These are phyloP conservation scores for Chenopodium berlandieri DNA, from an alignment of 148 eudicot genomes.

Conservation along the genomic window DNA sequence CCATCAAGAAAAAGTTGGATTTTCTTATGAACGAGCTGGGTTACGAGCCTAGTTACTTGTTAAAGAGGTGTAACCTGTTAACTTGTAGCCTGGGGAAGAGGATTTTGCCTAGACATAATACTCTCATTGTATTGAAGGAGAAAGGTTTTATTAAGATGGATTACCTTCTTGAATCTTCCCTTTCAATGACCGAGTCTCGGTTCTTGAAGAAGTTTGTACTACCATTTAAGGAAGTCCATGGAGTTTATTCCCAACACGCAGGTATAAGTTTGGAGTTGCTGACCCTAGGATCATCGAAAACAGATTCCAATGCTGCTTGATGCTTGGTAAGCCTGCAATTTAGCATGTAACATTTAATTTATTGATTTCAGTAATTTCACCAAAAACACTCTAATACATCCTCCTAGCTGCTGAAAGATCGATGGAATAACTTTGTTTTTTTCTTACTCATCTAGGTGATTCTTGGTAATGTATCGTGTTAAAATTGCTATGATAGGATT, in stretches of 20 bases:
- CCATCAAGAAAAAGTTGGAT: no score
- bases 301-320: background rate
- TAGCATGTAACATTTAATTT: background rate
- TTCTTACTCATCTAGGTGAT: background rate
- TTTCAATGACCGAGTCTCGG: background rate
- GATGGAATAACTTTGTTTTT: background rate
- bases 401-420: no score
- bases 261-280: background rate
- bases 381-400: background rate
- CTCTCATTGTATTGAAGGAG: constrained; percentile 27
- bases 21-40: no score
- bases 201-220: constrained; percentile 25
- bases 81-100: constrained; percentile 26
- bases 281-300: background rate
- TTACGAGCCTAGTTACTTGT: no score
- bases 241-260: constrained; percentile 2
- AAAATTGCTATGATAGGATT: background rate
- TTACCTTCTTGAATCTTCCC: background rate
- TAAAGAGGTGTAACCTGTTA: no score
- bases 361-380: background rate
- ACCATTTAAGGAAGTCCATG: constrained; percentile 24
- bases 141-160: constrained; percentile 25
- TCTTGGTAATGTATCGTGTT: background rate
- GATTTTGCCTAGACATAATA: constrained; percentile 31
- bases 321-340: background rate